A percentile compares a stretch with the other conserved stretches of the same genome.
phyloP scores from a whole-genome alignment of 2,329 filamentous ascomycete species.

The Cercospora canescens region DNA sequence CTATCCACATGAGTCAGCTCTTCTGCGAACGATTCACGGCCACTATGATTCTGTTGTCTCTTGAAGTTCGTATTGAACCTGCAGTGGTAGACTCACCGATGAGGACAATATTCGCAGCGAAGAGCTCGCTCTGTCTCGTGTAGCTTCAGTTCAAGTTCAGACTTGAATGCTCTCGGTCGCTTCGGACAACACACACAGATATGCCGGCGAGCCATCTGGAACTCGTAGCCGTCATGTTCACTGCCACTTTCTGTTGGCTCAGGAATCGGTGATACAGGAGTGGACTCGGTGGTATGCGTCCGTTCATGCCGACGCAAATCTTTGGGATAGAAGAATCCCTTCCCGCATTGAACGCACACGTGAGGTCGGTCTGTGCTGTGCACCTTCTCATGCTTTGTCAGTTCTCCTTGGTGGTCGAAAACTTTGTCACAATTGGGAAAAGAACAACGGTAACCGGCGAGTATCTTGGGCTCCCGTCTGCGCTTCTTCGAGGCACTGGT shows the following conservation, averaged over 20 bases:
- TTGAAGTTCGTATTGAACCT: too few relatives aligned
- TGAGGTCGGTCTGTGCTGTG: slow-evolving; percentile 12
- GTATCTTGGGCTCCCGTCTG: slow-evolving; percentile 13
- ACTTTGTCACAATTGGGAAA: slow-evolving; percentile 4
- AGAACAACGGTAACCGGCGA: slow-evolving; percentile 10
- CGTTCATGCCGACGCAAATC: slow-evolving; percentile 14
- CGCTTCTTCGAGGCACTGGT: slow-evolving; percentile 15
- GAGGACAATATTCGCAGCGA: background rate
- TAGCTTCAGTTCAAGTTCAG: slow-evolving; percentile 1
- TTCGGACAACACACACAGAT: background rate
- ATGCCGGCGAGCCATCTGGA: background rate
- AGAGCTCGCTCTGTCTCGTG: background rate
- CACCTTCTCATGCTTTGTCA: slow-evolving; percentile 14
- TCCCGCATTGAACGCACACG: slow-evolving; percentile 9
- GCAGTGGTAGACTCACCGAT: background rate
- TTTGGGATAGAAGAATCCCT: slow-evolving; percentile 16
- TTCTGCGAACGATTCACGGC: too few relatives aligned
- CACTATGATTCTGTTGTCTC: too few relatives aligned
- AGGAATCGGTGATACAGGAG: slow-evolving; percentile 9
- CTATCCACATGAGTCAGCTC: background rate
- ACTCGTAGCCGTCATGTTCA: background rate
- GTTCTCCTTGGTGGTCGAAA: slow-evolving; percentile 16
- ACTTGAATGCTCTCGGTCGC: background rate
- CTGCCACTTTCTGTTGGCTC: slow-evolving; percentile 1
- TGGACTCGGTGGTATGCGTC: slow-evolving; percentile 9